Evolutionary conservation across 495 filamentous ascomycete species (phyloP), one percentile per base, ranked within the genome.

Genomic region (Podospora pseudocomata): DNA sequence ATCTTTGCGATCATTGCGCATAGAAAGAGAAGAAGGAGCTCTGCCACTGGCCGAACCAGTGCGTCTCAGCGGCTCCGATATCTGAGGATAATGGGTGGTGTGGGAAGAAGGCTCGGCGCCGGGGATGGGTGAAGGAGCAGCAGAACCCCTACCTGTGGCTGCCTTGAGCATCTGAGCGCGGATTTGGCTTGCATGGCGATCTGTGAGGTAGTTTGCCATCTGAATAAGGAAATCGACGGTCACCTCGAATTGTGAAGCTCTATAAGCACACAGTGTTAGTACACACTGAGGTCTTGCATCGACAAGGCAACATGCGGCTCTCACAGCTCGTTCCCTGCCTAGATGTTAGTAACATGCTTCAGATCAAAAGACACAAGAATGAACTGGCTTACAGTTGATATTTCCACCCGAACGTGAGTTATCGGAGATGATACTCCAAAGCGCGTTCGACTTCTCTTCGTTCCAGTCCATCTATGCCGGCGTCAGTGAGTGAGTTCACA

Each of bases 191-290:
- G 96, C 83, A 78, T 98, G 92, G 57, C 91, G 87, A 79, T 99
- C 93, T 73, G 96, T 96, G 2, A 97, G 88, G 90, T 93, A 97
- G 80, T 92, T 92, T 68, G 92, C 92, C 77, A 98, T 92, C 76
- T 97, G 94, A 5, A 97, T 87, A 7, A 99, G 82, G 75, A 98
- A 99, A 27, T 93, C 85, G 28, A 93, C 86, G 15, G 91, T 89
- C 53, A 97, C 95, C 56, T 82, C 75, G 72, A 86, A 84, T 23
- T 78, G 69, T 57, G 72, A 70, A 18, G 83, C 83, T 68, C 85
- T 86, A 56, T 7, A 23, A 30, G 67, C 56, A 67, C 60, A 75
- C 74, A 77, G 64, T 69, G 67, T 71, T 56, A 65, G 70, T 67
- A 64, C 23, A 11, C 55, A 15, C 62, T 20, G 62, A 32, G 34